Evolutionary conservation across 768 basidiomycete genomes (phyloP), one percentile per base, ranked within the genome.

Genomic region (Hypholoma fasciculare): DNA sequence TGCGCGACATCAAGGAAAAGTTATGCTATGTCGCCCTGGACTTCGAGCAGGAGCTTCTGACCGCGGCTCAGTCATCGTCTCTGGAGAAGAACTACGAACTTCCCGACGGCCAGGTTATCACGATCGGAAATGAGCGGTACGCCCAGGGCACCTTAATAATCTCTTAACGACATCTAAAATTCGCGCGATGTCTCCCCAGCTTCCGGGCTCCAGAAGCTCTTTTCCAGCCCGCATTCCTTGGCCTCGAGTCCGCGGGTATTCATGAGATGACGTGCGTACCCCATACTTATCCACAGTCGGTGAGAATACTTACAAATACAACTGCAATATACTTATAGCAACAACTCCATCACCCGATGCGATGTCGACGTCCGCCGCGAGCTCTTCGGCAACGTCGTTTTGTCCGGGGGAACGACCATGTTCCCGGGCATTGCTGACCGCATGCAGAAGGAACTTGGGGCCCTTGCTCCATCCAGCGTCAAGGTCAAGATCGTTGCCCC

Each of bases 1-100:
- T 96, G 66, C 84, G 95, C 61, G 95, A 96, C 73, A 96, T 97
- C 82, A 97, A 97, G 82, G 93, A 94, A 84, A 94, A 94, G 82
- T 85, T 96, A 27, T 95, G 94, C 76, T 96, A 96, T 71, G 94
- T 96, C 63, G 94, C 94, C 37, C 84, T 95, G 59, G 94, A 96
- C 75, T 96, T 95, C 65, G 93, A 96, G 71, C 90, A 95, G 75
- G 94, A 96, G 76, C 79, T 96, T 64, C 89, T 93, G 77, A 94
- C 91, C 19, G 93, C 94, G 37, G 90, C 92, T 57, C 89, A 93
- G 69, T 91, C 89, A 16, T 94, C 92, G 51, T 86, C 90, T 43
- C 81, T 95, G 42, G 94, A 96, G 79, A 96, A 95, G 84, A 89
- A 83, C 67, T 96, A 96, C 71, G 94, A 96, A 73, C 82, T 96